These are phyloP conservation scores for Epichloe uncinata DNA, from an alignment of 2,329 filamentous ascomycete genomes.

Conservation along the genomic window DNA sequence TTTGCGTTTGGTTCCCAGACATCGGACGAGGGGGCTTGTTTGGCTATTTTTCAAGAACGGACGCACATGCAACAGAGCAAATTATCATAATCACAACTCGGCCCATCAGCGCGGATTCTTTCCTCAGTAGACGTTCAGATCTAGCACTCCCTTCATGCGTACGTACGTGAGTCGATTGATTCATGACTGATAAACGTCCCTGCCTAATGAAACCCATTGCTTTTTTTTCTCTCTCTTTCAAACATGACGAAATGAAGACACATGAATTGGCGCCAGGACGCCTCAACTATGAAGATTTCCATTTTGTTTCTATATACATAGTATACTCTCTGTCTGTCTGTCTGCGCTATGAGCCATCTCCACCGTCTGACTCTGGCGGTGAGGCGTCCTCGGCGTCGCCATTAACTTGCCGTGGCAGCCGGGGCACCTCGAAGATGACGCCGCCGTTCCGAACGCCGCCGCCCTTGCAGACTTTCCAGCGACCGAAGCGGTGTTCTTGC, in stretches of 20 bases:
- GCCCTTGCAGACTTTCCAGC: conserved; percentile 54
- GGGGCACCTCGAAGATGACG: conserved; percentile 74
- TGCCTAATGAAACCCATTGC: no score
- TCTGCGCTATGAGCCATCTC: conserved; percentile 10
- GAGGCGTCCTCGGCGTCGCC: conserved; percentile 15
- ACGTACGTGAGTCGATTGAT: background rate
- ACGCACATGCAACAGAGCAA: background rate
- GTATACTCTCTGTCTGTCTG: background rate
- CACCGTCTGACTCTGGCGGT: conserved; percentile 9
- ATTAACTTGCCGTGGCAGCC: conserved; percentile 21
- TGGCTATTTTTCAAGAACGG: background rate
- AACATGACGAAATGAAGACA: background rate
- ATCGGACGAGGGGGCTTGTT: no score
- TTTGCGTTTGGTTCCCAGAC: no score
- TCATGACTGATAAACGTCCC: no score
- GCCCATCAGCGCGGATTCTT: no score
- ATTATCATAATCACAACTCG: background rate
- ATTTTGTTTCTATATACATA: background rate
- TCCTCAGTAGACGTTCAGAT: no score
- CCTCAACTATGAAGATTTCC: background rate
- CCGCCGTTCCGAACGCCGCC: conserved; percentile 63
- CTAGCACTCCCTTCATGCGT: background rate
- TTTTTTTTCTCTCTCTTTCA: background rate
- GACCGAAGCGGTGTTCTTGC: conserved; percentile 72
- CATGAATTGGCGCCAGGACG: background rate